Base-by-base conservation (phyloP, 2,329 filamentous ascomycete genomes). In the Nothophoma quercina region DNA sequence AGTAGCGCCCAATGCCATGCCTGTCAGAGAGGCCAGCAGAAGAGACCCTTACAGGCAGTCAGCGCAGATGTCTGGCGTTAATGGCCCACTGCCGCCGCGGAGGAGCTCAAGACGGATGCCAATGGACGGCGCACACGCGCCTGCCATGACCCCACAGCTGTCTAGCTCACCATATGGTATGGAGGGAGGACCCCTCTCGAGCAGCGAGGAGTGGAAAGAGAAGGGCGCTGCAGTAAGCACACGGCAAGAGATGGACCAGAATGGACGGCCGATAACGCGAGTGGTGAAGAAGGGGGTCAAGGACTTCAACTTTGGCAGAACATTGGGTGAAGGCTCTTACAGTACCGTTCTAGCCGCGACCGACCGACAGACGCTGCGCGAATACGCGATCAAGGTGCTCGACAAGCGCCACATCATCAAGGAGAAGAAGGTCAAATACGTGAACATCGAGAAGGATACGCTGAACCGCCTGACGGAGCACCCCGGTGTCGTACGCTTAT, bases 341-440 rank as follows among this genome's bases (percentile, higher is more conserved):
- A 98, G 93, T 69, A 97, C 93, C 7, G 95, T 99, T 29, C 86
- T 95, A 59, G 86, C 95, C 44, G 95, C 93, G 29, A 96, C 92
- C 4, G 95, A 99, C 75, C 87, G 93, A 56, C 91, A 96, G 74
- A 96, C 91, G 1, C 79, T 96, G 51, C 96, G 96, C 68, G 93
- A 99, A 74, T 98, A 98, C 70, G 95, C 95, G 21, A 93, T 99
- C 77, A 99, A 99, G 75, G 93, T 99, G 13, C 84, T 99, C 38
- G 95, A 99, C 77, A 99, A 99, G 78, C 86, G 92, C 67, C 95
- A 99, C 75, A 99, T 99, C 70, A 99, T 99, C 81, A 99, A 98
- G 77, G 95, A 99, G 78, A 98, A 96, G 77, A 99, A 99, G 82
- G 96, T 99, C 69, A 99, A 99, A 81, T 99, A 99, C 70, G 95